These are phyloP conservation scores for Salvia miltiorrhiza DNA, from an alignment of 257 asterid species.

Conservation along the genomic window DNA sequence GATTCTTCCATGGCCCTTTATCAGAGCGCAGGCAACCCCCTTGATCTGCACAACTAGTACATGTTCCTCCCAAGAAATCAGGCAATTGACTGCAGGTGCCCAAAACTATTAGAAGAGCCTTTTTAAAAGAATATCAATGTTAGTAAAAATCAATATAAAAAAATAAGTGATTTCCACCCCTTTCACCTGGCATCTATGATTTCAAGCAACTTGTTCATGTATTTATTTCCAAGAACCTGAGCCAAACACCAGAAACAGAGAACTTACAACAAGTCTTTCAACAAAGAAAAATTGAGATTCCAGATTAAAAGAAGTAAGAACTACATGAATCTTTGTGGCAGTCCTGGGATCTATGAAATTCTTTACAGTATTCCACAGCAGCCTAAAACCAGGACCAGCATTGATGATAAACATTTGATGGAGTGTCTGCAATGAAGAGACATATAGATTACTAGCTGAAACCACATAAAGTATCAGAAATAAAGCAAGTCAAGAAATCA, in stretches of 20 bases:
- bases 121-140: neutral
- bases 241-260: conserved; percentile 17
- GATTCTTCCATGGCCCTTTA: conserved; percentile 99
- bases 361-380: conserved; percentile 87
- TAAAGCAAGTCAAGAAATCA: neutral
- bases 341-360: conserved; percentile 90
- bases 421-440: conserved; percentile 72
- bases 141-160: conserved; percentile 15
- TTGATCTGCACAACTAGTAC: conserved; percentile 65
- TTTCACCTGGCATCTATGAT: conserved; percentile 78
- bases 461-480: conserved; percentile 16
- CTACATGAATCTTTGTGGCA: conserved; percentile 90
- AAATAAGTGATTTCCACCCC: conserved; percentile 13
- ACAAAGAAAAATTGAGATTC: conserved; percentile 5
- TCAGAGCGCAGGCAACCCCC: conserved; percentile 96
- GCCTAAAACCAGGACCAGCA: conserved; percentile 91
- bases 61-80: conserved; percentile 85
- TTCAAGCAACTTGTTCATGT: conserved; percentile 82
- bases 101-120: conserved; percentile 4
- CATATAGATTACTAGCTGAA: conserved; percentile 7
- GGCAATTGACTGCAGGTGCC: conserved; percentile 78
- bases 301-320: conserved; percentile 18
- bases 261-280: neutral
- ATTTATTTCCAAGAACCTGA: conserved; percentile 90
- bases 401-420: conserved; percentile 95